Base-by-base conservation (phyloP, 2,329 filamentous ascomycete genomes). In the Hypoxylon sp. region DNA sequence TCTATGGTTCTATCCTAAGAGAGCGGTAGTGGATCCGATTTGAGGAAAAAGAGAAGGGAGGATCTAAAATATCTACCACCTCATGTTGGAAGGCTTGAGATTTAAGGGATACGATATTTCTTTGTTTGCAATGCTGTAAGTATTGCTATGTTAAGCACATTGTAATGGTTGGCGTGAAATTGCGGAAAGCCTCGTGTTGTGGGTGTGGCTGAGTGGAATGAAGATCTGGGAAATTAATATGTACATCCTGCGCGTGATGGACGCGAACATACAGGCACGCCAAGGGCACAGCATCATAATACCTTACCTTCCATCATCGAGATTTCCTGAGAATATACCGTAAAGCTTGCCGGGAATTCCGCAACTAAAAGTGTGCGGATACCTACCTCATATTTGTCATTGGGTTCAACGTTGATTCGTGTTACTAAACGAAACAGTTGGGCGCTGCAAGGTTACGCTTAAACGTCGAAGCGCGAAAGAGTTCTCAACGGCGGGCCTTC, bases 201-300 rank as follows among this genome's bases (percentile, higher is more conserved):
- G 26, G 17, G 44, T 26, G 51, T 42, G 59, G 59, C 59, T 57
- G 35, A 50, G 33, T 19, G 53, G 53, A 29, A 63, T 54, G 60
- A 51, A 57, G 52, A 63, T 63, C 60, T 44, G 19, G 42, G 51
- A 63, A 51, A 55, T 60, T 60, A 60, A 37, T 22, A 19, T 26
- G 11, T 39, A 26, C 8, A 39, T 57, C 29, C 39, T 42, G 26
- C 5, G 31, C 31, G 26, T 57, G 24, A 47, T 24, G n/a, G 24
- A 37, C 39, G 33, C 54, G 26, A 57, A 57, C 54, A 47, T 22
- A 42, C 37, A 47, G 31, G 35, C 17, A 55, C 35, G n/a, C 29
- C 17, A 57, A 35, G 54, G 53, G 37, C 37, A 55, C 5, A 46
- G 29, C 46, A 31, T 53, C 51, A 47, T 52, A 57, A 66, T 33